phyloP scores from a whole-genome alignment of 768 basidiomycete genomes.

The Heimioporus sp. region DNA sequence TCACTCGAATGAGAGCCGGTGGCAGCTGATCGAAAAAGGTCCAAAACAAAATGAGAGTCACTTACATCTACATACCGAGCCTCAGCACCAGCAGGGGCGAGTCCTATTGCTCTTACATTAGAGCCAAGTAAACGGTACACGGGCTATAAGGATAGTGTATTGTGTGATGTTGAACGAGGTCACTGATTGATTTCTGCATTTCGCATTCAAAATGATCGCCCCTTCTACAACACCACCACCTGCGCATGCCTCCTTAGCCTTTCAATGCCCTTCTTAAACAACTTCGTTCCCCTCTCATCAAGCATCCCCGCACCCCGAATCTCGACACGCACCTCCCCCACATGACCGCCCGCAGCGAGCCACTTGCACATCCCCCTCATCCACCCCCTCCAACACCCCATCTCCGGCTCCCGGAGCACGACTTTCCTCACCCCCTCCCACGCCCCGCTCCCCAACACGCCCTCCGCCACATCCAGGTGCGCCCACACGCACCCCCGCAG shows the following conservation, averaged over 20 bases:
- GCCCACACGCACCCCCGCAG: slow-evolving; percentile 9
- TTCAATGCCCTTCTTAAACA: slow-evolving; percentile 7
- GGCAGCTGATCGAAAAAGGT: too few species aligned
- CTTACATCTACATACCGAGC: too few species aligned
- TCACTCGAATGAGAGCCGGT: too few species aligned
- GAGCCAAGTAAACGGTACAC: too few species aligned
- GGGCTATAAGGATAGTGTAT: too few species aligned
- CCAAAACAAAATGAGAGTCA: too few species aligned
- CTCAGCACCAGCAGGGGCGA: too few species aligned
- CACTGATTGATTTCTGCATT: too few species aligned
- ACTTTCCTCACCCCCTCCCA: slow-evolving; percentile 9
- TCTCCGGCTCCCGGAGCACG: slow-evolving; percentile 9
- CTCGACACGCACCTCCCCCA: slow-evolving; percentile 6
- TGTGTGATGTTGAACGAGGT: too few species aligned
- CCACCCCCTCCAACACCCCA: slow-evolving; percentile 12
- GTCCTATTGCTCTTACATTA: too few species aligned
- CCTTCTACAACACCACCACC: neutral
- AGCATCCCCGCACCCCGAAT: slow-evolving; percentile 1
- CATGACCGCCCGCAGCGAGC: slow-evolving; percentile 18
- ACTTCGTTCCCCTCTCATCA: neutral
- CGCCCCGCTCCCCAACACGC: slow-evolving; percentile 1
- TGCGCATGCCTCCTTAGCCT: slow-evolving; percentile 10
- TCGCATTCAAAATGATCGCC: too few species aligned
- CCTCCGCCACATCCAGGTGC: neutral
- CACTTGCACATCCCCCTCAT: slow-evolving; percentile 15